Evolutionary conservation across 768 basidiomycete species (phyloP).

Genomic region (Clathrus columnatus): DNA sequence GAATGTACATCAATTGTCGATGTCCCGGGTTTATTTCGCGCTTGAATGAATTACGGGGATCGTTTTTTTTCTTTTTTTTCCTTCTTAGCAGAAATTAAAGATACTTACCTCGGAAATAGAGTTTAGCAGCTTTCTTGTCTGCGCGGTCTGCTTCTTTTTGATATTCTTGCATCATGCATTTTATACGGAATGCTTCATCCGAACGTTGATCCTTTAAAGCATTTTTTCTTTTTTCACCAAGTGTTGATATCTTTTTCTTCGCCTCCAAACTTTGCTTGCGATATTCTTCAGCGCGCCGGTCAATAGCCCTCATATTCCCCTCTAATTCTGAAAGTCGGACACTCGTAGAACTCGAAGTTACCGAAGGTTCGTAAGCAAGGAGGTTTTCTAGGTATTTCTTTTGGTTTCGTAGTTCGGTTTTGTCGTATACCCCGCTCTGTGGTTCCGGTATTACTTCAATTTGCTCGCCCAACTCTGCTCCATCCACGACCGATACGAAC

Average conservation of each 20-base stretch:
- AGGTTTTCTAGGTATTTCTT: not conserved
- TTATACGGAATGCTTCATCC: slow-evolving; percentile 20
- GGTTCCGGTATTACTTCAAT: not conserved
- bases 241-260: slow-evolving; percentile 19
- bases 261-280: slow-evolving; percentile 21
- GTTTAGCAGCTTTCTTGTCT: slow-evolving; percentile 25
- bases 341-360: not conserved
- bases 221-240: slow-evolving; percentile 16
- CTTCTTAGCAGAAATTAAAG: too few species aligned
- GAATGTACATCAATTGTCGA: slow-evolving; percentile 29
- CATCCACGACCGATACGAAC: not conserved
- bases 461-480: not conserved
- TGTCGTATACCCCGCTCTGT: not conserved
- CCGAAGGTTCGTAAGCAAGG: not conserved
- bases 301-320: slow-evolving; percentile 17
- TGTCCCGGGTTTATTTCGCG: slow-evolving; percentile 18
- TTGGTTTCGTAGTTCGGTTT: not conserved
- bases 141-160: slow-evolving; percentile 20
- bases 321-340: slow-evolving; percentile 7
- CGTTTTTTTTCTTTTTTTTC: too few species aligned
- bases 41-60: not conserved
- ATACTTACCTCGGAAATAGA: slow-evolving; percentile 26
- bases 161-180: slow-evolving; percentile 23
- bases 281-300: slow-evolving; percentile 22
- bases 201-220: slow-evolving; percentile 19